These are phyloP conservation scores for Antitrichia curtipendula DNA, from an alignment of 225 moss, liverwort and hornwort genomes.

Conservation along the genomic window DNA sequence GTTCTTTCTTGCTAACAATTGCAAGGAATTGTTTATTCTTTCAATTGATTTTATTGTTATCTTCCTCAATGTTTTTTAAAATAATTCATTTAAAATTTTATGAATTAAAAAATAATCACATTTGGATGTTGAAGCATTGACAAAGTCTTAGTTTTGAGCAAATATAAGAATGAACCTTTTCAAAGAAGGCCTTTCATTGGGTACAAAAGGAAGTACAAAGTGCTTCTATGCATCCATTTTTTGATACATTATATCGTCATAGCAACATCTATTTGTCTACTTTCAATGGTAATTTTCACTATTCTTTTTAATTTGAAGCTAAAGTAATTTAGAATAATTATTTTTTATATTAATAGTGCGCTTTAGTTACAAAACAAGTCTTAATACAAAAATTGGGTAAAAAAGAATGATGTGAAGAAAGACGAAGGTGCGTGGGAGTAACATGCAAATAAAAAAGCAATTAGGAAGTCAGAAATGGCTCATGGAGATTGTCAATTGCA, in stretches of 20 bases:
- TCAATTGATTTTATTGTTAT: background rate
- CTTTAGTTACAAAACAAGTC: background rate
- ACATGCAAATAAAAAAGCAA: background rate
- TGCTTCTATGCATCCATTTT: background rate
- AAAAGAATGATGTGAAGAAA: background rate
- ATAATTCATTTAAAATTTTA: background rate
- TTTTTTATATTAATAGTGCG: accelerated
- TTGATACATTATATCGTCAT: background rate
- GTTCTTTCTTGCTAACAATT: background rate
- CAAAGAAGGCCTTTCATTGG: accelerated
- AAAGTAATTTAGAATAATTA: background rate
- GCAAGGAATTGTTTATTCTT: background rate
- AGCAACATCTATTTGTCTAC: accelerated
- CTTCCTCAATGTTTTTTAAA: background rate
- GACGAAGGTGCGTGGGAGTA: background rate
- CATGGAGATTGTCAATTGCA: background rate
- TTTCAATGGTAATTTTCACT: accelerated
- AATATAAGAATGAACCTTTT: background rate
- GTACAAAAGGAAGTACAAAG: background rate
- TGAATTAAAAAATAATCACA: background rate
- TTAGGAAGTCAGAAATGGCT: background rate
- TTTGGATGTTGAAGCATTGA: background rate
- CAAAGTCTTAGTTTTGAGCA: background rate
- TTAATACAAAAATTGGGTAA: background rate
- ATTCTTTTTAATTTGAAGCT: background rate